Percentiles rank a stretch among this genome's conserved stretches.
Conservation (phyloP, 306 rosid species). For the Trifolium fragiferum region DNA sequence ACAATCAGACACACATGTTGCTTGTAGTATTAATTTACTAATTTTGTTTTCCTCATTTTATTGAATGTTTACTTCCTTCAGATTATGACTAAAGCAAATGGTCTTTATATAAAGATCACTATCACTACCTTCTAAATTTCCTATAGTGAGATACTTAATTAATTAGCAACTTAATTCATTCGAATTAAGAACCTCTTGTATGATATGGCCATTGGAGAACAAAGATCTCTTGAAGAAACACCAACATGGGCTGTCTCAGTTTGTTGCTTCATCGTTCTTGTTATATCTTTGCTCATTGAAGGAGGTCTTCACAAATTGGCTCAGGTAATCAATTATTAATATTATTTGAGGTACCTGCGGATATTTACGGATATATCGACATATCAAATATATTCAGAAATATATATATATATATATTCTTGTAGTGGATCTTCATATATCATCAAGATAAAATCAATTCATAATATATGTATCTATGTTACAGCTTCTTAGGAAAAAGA, state of each 20-base stretch:
- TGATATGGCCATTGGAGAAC: background rate
- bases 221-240: constrained; percentile 59
- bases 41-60: background rate
- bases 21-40: constrained; percentile 2
- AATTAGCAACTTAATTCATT: background rate
- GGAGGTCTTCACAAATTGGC: constrained; percentile 52
- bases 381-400: background rate
- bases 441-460: background rate
- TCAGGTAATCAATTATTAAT: constrained; percentile 44
- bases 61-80: background rate
- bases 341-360: too few relatives aligned
- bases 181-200: background rate
- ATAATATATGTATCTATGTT: background rate
- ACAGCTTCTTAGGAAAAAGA: constrained; percentile 54
- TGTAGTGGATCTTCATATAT: background rate
- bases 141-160: background rate
- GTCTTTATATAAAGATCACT: background rate
- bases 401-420: too few relatives aligned
- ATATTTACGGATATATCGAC: too few relatives aligned
- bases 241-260: constrained; percentile 74
- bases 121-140: background rate
- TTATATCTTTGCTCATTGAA: constrained; percentile 57
- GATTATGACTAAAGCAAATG: background rate
- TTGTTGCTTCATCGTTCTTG: constrained; percentile 49
- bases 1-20: constrained; percentile 5